These are phyloP conservation scores for Ilyonectria robusta DNA, from an alignment of 2,329 filamentous ascomycete species.

Conservation along the genomic window DNA sequence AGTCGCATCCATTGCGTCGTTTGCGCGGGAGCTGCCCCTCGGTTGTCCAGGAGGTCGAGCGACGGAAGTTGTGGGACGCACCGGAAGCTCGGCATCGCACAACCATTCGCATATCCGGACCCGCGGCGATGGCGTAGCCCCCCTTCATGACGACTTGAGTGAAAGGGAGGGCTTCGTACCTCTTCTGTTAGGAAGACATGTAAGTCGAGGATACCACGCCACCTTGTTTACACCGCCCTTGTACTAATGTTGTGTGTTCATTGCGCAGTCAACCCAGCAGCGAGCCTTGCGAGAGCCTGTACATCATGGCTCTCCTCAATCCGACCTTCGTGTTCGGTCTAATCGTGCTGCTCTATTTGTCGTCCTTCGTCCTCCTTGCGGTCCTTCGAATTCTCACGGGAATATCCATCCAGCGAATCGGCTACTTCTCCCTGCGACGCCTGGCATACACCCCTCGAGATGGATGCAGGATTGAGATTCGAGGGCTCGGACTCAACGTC, in stretches of 20 bases:
- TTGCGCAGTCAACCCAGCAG: slow-evolving; percentile 43
- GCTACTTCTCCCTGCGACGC: slow-evolving; percentile 91
- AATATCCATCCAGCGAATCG: slow-evolving; percentile 94
- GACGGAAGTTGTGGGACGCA: slow-evolving; percentile 31
- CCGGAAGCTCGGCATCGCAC: slow-evolving; percentile 42
- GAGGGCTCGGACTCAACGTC: slow-evolving; percentile 87
- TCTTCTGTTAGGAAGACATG: slow-evolving; percentile 42
- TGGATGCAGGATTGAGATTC: slow-evolving; percentile 90
- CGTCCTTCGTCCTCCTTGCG: slow-evolving; percentile 93
- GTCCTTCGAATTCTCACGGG: slow-evolving; percentile 93
- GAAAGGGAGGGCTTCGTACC: slow-evolving; percentile 48
- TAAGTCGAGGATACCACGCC: slow-evolving; percentile 43
- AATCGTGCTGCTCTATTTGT: slow-evolving; percentile 87
- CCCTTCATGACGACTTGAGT: slow-evolving; percentile 36
- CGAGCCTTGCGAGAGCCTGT: slow-evolving; percentile 43
- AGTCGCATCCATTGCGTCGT: slow-evolving; percentile 22
- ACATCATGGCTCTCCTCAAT: slow-evolving; percentile 74
- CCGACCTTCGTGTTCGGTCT: slow-evolving; percentile 91
- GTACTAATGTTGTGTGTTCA: slow-evolving; percentile 37
- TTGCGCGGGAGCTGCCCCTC: slow-evolving; percentile 8
- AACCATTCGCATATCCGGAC: slow-evolving; percentile 29
- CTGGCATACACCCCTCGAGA: slow-evolving; percentile 91
- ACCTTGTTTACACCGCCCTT: slow-evolving; percentile 41
- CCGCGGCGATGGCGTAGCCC: slow-evolving; percentile 47
- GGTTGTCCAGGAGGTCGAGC: slow-evolving; percentile 26